Conservation (phyloP, 371 early-diverging fungal genomes). For the Rhizopus microsporus region DNA sequence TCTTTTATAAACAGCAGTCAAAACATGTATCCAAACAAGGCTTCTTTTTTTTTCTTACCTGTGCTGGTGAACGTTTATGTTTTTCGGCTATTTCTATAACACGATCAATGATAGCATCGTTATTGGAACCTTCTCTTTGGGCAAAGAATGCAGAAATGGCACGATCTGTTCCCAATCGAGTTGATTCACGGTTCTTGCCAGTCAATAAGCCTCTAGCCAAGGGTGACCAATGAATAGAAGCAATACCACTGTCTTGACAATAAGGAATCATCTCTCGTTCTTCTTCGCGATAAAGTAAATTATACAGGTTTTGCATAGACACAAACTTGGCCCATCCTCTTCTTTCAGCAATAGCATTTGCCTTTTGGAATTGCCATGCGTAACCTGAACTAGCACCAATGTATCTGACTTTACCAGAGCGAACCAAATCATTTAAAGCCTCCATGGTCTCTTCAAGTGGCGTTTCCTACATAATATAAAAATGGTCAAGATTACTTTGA, state of each 20-base stretch:
- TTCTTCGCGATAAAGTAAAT: slow-evolving; percentile 61
- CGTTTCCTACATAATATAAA: slow-evolving; percentile 22
- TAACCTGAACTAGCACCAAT: slow-evolving; percentile 33
- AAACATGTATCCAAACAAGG: not conserved
- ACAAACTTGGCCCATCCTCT: slow-evolving; percentile 57
- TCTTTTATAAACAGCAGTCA: not conserved
- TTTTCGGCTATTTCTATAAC: slow-evolving; percentile 48
- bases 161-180: slow-evolving; percentile 13
- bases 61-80: slow-evolving; percentile 29
- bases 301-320: slow-evolving; percentile 56
- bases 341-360: slow-evolving; percentile 46
- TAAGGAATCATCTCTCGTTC: slow-evolving; percentile 63
- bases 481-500: not conserved
- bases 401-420: slow-evolving; percentile 48
- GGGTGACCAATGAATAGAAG: slow-evolving; percentile 56
- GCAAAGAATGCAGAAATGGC: slow-evolving; percentile 4
- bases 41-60: slow-evolving; percentile 7
- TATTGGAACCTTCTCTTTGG: slow-evolving; percentile 3
- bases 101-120: slow-evolving; percentile 34
- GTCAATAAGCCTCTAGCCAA: slow-evolving; percentile 42
- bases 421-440: slow-evolving; percentile 49
- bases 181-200: slow-evolving; percentile 33
- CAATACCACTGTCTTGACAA: slow-evolving; percentile 43
- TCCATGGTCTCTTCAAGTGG: slow-evolving; percentile 53
- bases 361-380: slow-evolving; percentile 44